phyloP scores from a whole-genome alignment of 306 rosid species.

The Acmispon strigosus region DNA sequence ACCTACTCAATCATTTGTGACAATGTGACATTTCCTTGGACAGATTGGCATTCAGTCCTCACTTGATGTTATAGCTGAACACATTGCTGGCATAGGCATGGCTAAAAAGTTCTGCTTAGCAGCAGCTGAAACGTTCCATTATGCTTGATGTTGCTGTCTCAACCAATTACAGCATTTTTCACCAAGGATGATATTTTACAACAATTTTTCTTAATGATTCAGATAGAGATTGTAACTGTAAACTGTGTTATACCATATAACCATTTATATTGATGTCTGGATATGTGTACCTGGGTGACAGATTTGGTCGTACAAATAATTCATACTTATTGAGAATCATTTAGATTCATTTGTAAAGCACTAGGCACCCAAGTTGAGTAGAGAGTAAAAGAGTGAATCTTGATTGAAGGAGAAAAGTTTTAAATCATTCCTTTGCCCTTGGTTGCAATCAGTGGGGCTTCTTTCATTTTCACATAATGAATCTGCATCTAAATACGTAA shows the following conservation, averaged over 20 bases:
- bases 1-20: neutral
- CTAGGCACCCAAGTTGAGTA: neutral
- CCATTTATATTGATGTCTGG: slow-evolving; percentile 38
- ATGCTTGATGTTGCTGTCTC: slow-evolving; percentile 18
- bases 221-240: slow-evolving; percentile 21
- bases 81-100: neutral
- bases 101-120: slow-evolving; percentile 14
- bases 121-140: slow-evolving; percentile 17
- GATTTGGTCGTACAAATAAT: slow-evolving; percentile 39
- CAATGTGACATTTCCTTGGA: slow-evolving; percentile 18
- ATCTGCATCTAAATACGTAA: too few species aligned
- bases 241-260: slow-evolving; percentile 10
- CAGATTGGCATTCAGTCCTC: slow-evolving; percentile 32
- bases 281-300: slow-evolving; percentile 25
- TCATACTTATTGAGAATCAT: slow-evolving; percentile 18
- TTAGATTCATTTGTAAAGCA: slow-evolving; percentile 1
- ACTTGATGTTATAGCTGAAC: slow-evolving; percentile 23
- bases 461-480: too few species aligned
- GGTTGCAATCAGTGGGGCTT: too few species aligned
- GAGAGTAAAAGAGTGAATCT: neutral
- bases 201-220: slow-evolving; percentile 20
- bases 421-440: too few species aligned
- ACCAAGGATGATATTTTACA: slow-evolving; percentile 20
- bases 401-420: too few species aligned
- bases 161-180: slow-evolving; percentile 13